A percentile compares a stretch with the other conserved stretches of the same genome.
phyloP scores from a whole-genome alignment of 225 moss, liverwort and hornwort genomes.

The Takakia lepidozioides region DNA sequence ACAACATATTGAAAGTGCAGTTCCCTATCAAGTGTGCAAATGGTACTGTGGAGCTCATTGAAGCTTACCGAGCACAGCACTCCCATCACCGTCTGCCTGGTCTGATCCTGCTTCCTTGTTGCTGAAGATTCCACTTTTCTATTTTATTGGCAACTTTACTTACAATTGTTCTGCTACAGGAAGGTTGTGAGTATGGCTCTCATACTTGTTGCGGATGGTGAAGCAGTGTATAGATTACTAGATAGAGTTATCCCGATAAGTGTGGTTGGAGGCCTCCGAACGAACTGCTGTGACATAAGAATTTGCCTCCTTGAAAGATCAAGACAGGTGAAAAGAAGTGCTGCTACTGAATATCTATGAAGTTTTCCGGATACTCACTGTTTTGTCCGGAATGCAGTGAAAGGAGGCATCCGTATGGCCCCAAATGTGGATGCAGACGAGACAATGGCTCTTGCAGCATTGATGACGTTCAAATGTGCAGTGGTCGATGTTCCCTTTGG shows the following conservation, averaged over 20 bases:
- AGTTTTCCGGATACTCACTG: not conserved
- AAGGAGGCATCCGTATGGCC: slow-evolving; percentile 90
- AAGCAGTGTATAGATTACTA: too few species aligned
- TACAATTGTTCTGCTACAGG: too few species aligned
- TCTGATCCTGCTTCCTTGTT: too few species aligned
- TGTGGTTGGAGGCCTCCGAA: too few species aligned
- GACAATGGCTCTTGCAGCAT: slow-evolving; percentile 82
- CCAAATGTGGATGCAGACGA: slow-evolving; percentile 87
- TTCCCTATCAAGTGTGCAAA: slow-evolving; percentile 82
- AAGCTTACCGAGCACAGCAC: slow-evolving; percentile 82
- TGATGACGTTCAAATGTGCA: slow-evolving; percentile 91
- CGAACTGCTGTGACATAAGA: too few species aligned
- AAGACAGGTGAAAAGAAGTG: too few species aligned
- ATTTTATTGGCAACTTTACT: too few species aligned
- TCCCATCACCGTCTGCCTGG: slow-evolving; percentile 88
- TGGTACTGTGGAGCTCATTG: slow-evolving; percentile 82
- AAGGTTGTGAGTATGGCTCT: too few species aligned
- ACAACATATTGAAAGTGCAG: slow-evolving; percentile 74
- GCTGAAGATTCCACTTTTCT: too few species aligned
- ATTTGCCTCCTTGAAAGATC: too few species aligned
- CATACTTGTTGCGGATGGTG: too few species aligned
- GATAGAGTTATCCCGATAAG: too few species aligned
- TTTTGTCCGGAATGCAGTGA: slow-evolving; percentile 33
- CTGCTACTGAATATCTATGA: not conserved
- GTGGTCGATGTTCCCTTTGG: slow-evolving; percentile 90